Evolutionary conservation across 2,329 filamentous ascomycete species (phyloP).

Genomic region (Trichoderma pleuroti): DNA sequence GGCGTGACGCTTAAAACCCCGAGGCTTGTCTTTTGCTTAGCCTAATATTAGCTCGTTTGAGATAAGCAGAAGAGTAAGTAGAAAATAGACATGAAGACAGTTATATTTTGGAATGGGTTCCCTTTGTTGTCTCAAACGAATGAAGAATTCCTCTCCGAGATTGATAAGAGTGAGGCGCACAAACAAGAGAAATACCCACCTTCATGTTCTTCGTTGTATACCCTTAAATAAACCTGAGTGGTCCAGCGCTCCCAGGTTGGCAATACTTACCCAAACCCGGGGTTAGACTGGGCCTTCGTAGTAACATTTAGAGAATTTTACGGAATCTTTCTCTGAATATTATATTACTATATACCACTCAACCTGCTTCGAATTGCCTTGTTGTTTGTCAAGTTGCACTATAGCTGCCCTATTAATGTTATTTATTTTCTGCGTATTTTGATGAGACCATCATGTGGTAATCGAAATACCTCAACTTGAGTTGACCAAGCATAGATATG

Average conservation of each 20-base stretch:
- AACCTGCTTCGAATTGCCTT: neutral
- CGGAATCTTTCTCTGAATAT: neutral
- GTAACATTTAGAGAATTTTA: neutral
- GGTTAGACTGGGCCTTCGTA: neutral
- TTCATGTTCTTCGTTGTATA: no score
- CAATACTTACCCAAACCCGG: neutral
- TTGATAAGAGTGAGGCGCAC: no score
- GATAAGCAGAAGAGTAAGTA: no score
- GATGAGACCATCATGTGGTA: neutral
- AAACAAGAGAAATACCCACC: no score
- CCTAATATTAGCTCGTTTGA: neutral
- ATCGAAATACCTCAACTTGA: neutral
- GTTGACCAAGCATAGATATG: neutral
- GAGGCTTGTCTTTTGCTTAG: neutral
- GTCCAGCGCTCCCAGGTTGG: neutral
- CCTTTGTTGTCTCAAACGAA: no score
- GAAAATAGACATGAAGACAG: no score
- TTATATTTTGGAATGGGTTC: no score
- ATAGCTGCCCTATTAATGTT: neutral
- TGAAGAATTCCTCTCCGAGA: no score
- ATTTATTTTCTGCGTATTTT: neutral
- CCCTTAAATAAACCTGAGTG: no score
- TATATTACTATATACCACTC: neutral
- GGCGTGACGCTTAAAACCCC: neutral
- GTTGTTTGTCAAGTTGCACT: neutral